Evolutionary conservation across 1,139 yeast genomes (phyloP), one percentile per base, ranked within the genome.

Genomic region (Debaryomyces fabryi): DNA sequence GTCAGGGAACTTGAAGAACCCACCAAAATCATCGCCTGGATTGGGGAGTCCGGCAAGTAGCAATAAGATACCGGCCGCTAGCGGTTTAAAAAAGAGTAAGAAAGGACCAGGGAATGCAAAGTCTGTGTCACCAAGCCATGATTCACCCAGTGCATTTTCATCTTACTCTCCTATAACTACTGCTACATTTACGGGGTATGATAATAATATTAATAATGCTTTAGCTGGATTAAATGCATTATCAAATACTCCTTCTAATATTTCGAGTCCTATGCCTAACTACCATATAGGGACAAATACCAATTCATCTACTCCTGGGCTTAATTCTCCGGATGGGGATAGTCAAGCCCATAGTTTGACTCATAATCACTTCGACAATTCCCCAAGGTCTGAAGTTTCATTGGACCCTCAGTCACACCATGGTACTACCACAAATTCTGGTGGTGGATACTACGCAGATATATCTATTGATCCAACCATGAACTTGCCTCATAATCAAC

Each of bases 1-100:
- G 63, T 77, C 82, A 10, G 88, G 88, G 1, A 81, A 82, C 55
- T 68, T 83, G 57, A 84, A 83, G 65, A 75, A 75, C 55, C 79
- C 80, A 7, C 82, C 85, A 4, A 78, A 78, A 53, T 71, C 76
- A 43, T 75, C 69, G 21, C 58, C 68, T 25, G 61, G 64, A 6
- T 52, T 57, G 42, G 62, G 62, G 52, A 49, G 39, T 18, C 23
- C 49, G 51, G 12, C 53, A 46, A 5, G 46, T 15, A 37, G 48
- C 15, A 33, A 32, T 30, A 35, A 39, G 18, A 25, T 12, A 12
- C 30, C 24, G 12, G 7, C 35, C 10, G 29, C 30, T 24, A 38
- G 34, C 15, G 35, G 47, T 3, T 46, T 55, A 27, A 66, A 64
- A 44, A 64, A 60, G 46, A 63, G 60, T 46, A 67, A 64, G 52